A percentile compares a stretch with the other conserved stretches of the same genome.
Conservation (phyloP, 441 rosid genomes). For the Erodium texanum region DNA sequence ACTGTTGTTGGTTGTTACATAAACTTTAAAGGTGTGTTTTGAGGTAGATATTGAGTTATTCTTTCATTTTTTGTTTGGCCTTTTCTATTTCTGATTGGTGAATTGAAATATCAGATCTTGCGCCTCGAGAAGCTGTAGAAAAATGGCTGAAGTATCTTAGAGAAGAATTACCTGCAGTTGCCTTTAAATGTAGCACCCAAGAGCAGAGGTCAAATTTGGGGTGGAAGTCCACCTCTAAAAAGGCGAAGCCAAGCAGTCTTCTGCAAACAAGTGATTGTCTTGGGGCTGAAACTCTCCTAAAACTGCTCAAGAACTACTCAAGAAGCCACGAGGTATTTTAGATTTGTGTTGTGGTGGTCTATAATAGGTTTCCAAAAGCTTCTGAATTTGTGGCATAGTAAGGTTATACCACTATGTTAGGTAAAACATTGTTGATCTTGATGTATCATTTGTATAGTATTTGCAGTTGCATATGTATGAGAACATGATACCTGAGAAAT, state of each 20-base stretch:
- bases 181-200: conserved; percentile 92
- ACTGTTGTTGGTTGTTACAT: too few species aligned
- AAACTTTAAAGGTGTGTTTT: neutral
- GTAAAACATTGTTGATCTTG: neutral
- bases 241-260: conserved; percentile 52
- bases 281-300: conserved; percentile 85
- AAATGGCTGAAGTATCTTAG: conserved; percentile 90
- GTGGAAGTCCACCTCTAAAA: conserved; percentile 65
- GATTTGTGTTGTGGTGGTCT: neutral
- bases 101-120: conserved; percentile 55
- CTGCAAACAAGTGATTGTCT: conserved; percentile 95
- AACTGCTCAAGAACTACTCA: conserved; percentile 80
- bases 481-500: neutral
- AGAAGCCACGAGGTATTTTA: conserved; percentile 74
- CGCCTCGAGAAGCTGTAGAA: conserved; percentile 87
- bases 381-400: neutral
- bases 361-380: neutral
- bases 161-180: conserved; percentile 88
- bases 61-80: neutral
- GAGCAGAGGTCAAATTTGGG: conserved; percentile 88
- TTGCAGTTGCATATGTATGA: too few species aligned
- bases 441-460: too few species aligned
- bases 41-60: neutral
- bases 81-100: neutral
- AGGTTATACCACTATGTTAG: neutral